Percentiles rank a stretch among this genome's conserved stretches.
Evolutionary conservation across 768 basidiomycete genomes (phyloP).

Genomic region (Hygrophorus pudorinus): DNA sequence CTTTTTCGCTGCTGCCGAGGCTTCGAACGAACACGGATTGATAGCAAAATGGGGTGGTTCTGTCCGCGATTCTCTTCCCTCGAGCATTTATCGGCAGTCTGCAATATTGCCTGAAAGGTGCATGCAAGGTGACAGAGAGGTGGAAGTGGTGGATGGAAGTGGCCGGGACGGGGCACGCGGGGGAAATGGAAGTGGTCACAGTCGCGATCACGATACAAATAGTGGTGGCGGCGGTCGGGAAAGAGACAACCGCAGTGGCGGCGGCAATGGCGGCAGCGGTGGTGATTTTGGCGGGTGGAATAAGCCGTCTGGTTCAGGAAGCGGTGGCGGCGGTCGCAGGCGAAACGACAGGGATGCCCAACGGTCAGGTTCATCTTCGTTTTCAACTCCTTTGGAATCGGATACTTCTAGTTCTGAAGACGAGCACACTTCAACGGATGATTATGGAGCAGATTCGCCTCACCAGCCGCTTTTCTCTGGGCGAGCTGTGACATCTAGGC

Average conservation of each 20-base stretch:
- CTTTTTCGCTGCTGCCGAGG: conserved; percentile 10
- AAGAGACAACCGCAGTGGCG: conserved; percentile 8
- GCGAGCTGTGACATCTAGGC: conserved; percentile 6
- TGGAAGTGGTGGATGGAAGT: conserved; percentile 16
- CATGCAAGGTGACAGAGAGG: conserved; percentile 8
- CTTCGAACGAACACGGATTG: neutral
- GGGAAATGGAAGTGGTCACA: conserved; percentile 5
- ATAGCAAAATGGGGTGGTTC: no score
- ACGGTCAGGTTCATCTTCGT: conserved; percentile 23
- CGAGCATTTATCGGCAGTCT: no score
- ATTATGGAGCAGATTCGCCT: conserved; percentile 23
- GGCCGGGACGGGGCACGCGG: conserved; percentile 15
- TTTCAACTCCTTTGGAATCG: conserved; percentile 25
- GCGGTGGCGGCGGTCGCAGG: conserved; percentile 12
- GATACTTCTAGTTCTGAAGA: conserved; percentile 31
- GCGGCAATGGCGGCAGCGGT: conserved; percentile 12
- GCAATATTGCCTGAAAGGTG: no score
- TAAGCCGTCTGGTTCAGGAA: conserved; percentile 9
- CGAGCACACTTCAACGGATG: conserved; percentile 29
- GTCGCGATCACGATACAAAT: conserved; percentile 4
- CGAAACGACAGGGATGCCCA: conserved; percentile 26
- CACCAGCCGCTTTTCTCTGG: conserved; percentile 10
- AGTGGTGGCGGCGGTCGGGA: conserved; percentile 4
- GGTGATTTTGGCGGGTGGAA: conserved; percentile 9
- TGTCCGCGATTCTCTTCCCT: no score